Conservation (phyloP, 345 rosid genomes). For the Hypericum androsaemum region DNA sequence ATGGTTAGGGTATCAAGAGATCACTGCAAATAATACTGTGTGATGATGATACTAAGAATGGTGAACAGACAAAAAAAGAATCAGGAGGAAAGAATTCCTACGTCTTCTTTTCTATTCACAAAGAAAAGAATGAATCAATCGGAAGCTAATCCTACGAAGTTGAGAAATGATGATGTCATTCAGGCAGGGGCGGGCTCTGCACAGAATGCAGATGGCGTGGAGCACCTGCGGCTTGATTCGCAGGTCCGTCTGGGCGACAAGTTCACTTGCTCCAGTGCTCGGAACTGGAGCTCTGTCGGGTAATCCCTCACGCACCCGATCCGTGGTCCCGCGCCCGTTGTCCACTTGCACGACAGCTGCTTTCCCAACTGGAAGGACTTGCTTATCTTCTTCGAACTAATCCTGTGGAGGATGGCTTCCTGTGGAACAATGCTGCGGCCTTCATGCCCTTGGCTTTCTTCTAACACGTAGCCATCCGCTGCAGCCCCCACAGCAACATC, state of each 20-base stretch:
- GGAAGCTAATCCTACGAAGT: constrained; percentile 4
- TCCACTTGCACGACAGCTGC: constrained; percentile 81
- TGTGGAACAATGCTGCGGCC: constrained; percentile 26
- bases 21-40: constrained; percentile 6
- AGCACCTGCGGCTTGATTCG: neutral
- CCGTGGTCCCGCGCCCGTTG: constrained; percentile 95
- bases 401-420: constrained; percentile 47
- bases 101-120: constrained; percentile 48
- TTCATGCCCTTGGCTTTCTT: constrained; percentile 23
- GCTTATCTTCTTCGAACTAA: constrained; percentile 45
- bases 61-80: constrained; percentile 5
- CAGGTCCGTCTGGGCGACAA: constrained; percentile 55
- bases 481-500: constrained; percentile 11
- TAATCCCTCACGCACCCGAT: constrained; percentile 88
- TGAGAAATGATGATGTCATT: neutral
- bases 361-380: constrained; percentile 70
- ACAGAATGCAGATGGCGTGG: neutral
- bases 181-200: neutral
- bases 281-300: constrained; percentile 75
- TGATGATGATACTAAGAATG: constrained; percentile 2
- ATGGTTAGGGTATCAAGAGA: constrained; percentile 1
- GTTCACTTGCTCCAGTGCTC: constrained; percentile 71
- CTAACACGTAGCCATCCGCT: constrained; percentile 30
- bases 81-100: constrained; percentile 39
- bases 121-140: constrained; percentile 43